Percentiles rank a stretch among this genome's conserved stretches.
phyloP scores from a whole-genome alignment of 805 yeast genomes.

The Cyberlindnera petersonii region DNA sequence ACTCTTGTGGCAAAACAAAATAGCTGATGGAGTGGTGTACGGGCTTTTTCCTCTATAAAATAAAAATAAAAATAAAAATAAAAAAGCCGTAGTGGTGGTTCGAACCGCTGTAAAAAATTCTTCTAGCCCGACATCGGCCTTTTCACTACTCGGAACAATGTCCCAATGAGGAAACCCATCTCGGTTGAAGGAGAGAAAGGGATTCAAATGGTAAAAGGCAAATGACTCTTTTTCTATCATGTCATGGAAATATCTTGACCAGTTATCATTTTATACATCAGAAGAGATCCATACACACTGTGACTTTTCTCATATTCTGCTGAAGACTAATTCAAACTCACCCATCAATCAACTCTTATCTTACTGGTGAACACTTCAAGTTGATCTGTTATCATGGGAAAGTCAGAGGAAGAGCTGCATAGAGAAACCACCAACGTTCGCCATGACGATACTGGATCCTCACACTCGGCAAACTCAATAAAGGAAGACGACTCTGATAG shows the following conservation, averaged over 20 bases:
- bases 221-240: not conserved
- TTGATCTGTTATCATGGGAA: conserved; percentile 5
- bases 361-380: not conserved
- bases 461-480: not conserved
- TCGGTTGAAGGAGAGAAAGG: not conserved
- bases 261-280: too few species aligned
- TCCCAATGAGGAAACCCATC: not conserved
- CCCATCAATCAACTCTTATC: not conserved
- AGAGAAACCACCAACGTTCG: not conserved
- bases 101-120: too few species aligned
- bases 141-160: not conserved
- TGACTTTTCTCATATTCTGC: too few species aligned
- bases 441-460: conserved; percentile 1
- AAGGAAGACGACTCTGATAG: conserved; percentile 5
- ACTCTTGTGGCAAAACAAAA: too few species aligned
- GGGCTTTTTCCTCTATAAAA: not conserved
- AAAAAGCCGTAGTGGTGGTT: too few species aligned
- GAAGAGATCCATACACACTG: not conserved
- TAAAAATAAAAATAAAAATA: too few species aligned
- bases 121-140: not conserved
- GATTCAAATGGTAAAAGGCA: not conserved
- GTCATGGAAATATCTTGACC: too few species aligned
- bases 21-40: conserved; percentile 1
- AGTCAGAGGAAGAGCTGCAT: conserved; percentile 3
- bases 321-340: not conserved